Evolutionary conservation across 306 rosid genomes (phyloP).

Genomic region (Vigna angularis): DNA sequence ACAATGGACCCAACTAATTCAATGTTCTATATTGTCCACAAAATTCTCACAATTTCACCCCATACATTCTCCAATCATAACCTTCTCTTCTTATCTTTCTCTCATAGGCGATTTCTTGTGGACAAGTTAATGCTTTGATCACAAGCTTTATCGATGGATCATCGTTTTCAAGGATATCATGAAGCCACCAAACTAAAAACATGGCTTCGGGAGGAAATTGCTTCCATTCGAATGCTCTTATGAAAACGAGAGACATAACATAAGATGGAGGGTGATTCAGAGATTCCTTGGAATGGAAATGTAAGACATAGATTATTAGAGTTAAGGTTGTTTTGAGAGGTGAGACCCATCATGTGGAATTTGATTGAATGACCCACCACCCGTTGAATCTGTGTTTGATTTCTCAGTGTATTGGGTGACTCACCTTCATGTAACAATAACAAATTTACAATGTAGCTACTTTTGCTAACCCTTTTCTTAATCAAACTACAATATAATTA

Average conservation of each 20-base stretch:
- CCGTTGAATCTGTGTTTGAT: too few relatives aligned
- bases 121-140: conserved; percentile 25
- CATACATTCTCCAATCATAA: conserved; percentile 3
- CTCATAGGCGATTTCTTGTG: background rate
- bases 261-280: background rate
- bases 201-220: background rate
- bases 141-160: background rate
- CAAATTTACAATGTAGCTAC: too few relatives aligned
- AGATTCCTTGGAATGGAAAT: background rate
- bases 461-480: too few relatives aligned
- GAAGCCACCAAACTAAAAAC: conserved; percentile 29
- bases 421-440: too few relatives aligned
- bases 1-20: conserved; percentile 18
- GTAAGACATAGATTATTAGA: background rate
- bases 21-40: background rate
- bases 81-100: background rate
- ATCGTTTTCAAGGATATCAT: conserved; percentile 22
- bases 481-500: too few relatives aligned
- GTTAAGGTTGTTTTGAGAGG: background rate
- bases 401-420: too few relatives aligned
- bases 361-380: background rate
- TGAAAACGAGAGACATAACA: background rate
- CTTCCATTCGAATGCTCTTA: background rate
- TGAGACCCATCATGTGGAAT: background rate
- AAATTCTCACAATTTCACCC: background rate